Conservation (phyloP, 179 eudicot genomes). For the Corrigiola litoralis region DNA sequence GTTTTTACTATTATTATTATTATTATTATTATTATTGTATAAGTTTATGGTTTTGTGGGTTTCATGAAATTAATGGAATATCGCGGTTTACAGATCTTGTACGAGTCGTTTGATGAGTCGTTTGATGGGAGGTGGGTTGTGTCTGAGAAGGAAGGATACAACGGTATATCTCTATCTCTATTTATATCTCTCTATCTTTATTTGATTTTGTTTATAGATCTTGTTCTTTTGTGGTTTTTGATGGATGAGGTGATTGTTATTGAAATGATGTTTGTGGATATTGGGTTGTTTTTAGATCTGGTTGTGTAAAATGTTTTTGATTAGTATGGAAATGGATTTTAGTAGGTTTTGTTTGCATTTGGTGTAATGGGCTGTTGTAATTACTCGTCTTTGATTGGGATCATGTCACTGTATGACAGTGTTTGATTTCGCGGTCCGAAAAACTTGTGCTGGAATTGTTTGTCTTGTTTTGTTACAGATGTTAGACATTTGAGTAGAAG, state of each 20-base stretch:
- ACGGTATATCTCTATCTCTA: constrained; percentile 38
- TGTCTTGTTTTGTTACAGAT: too few relatives aligned
- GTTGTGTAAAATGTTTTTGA: neutral
- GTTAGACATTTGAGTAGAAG: too few relatives aligned
- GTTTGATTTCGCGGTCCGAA: too few relatives aligned
- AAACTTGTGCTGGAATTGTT: too few relatives aligned
- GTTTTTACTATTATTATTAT: neutral
- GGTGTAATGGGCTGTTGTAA: too few relatives aligned
- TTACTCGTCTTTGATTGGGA: too few relatives aligned
- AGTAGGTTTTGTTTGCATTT: too few relatives aligned
- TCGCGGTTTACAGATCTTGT: constrained; percentile 47
- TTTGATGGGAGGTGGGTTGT: constrained; percentile 81
- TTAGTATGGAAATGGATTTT: too few relatives aligned
- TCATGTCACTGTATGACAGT: too few relatives aligned
- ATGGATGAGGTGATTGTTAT: too few relatives aligned
- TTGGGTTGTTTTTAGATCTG: neutral
- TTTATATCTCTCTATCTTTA: neutral
- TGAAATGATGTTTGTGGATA: neutral
- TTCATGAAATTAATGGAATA: too few relatives aligned
- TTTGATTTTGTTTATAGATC: neutral
- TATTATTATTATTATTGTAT: neutral
- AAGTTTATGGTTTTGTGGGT: neutral
- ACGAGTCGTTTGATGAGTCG: constrained; percentile 74
- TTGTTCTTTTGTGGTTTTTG: neutral
- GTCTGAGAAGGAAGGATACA: constrained; percentile 70